Base-by-base conservation (phyloP, 345 rosid genomes). In the Moricandia moricandioides region DNA sequence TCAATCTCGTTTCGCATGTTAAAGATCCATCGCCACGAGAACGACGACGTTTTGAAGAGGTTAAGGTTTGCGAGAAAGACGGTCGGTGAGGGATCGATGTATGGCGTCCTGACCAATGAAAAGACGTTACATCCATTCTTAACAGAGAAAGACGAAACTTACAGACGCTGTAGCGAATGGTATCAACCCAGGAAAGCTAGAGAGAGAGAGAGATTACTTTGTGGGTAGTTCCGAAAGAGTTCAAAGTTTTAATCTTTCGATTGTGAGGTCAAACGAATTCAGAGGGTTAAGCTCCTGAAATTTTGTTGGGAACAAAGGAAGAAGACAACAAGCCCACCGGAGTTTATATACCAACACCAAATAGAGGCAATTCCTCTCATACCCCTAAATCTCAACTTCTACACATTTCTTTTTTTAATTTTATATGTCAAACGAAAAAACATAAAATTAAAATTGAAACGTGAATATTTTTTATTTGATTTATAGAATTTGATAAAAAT, bases 21-120 rank as follows among this genome's bases (percentile, higher is more conserved):
- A 78, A 26, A 65, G 77, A 65, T 16, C 72, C 72, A 62, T 62
- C 78, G 13, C 70, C 73, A 59, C 65, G 31, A 10, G 64, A 18
- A 37, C 24, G 78, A 68, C 78, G 69, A 6, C 70, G 69, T 68
- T 68, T 67, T 2, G 81, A 67, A 1, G 78, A 72, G 34, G 81
- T 68, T 67, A 79, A 74, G 71, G 56, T 62, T 79, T 63, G 71
- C 4, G 82, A 79, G 34, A 63, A 47, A 16, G 75, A 64, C 49
- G 71, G 49, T n/a, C 45, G 69, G 40, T 73, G 74, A 16, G 81
- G 78, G 1, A 68, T 67, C 31, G 58, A 3, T 11, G 67, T 4
- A 9, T 62, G 74, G 11, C 69, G 81, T 39, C 69, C 73, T 54
- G 82, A 68, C 79, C 82, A 79, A 30, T 79, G 75, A 54, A 79